Percentiles rank a stretch among this genome's conserved stretches.
These are phyloP conservation scores for Penicillium waksmanii DNA, from an alignment of 495 filamentous ascomycete genomes.

Conservation along the genomic window DNA sequence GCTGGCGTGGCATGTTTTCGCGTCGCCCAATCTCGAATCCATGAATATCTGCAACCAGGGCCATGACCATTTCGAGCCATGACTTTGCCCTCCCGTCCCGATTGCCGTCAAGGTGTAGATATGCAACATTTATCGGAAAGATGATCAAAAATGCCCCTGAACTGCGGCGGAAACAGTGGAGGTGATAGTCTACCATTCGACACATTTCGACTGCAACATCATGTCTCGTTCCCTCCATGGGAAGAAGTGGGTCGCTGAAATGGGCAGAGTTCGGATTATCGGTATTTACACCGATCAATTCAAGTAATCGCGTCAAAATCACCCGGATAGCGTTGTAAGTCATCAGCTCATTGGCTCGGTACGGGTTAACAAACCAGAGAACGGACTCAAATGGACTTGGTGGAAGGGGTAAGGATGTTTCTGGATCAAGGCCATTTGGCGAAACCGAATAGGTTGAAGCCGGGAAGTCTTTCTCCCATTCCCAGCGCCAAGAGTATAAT, in stretches of 20 bases:
- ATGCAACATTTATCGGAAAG: constrained; percentile 24
- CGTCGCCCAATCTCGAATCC: constrained; percentile 25
- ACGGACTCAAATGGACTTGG: constrained; percentile 22
- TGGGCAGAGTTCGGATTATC: background rate
- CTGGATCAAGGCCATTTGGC: constrained; percentile 1
- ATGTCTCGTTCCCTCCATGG: constrained; percentile 22
- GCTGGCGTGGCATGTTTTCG: constrained; percentile 17
- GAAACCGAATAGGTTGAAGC: constrained; percentile 9
- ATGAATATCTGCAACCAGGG: constrained; percentile 19
- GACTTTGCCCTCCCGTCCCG: background rate
- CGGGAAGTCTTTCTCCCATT: constrained; percentile 19
- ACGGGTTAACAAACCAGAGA: constrained; percentile 16
- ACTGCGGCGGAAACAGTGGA: constrained; percentile 17
- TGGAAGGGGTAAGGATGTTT: constrained; percentile 2
- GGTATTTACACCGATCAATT: constrained; percentile 8
- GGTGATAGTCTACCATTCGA: constrained; percentile 24
- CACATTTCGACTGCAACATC: constrained; percentile 26
- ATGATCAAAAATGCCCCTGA: constrained; percentile 23
- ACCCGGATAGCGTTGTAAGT: constrained; percentile 19
- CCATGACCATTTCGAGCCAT: constrained; percentile 23
- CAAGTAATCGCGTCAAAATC: constrained; percentile 13
- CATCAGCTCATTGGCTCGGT: constrained; percentile 22
- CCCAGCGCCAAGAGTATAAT: constrained; percentile 25
- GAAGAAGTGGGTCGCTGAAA: constrained; percentile 22
- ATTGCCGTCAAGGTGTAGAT: constrained; percentile 16